These are phyloP conservation scores for Aureobasidium sp. DNA, from an alignment of 2,329 filamentous ascomycete genomes.

Conservation along the genomic window DNA sequence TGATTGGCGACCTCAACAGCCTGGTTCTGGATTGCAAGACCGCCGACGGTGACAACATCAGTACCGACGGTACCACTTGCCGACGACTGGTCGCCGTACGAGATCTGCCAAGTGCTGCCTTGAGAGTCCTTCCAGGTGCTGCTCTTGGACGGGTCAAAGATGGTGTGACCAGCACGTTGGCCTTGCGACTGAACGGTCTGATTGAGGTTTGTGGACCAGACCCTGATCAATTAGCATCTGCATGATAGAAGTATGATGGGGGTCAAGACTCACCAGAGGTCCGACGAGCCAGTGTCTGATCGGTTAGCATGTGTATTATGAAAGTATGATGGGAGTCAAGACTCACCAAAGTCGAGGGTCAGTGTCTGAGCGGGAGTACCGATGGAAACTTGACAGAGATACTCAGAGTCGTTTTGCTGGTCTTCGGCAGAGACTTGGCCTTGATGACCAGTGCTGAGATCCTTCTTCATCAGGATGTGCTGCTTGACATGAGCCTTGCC, in stretches of 20 bases:
- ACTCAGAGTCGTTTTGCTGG: conserved; percentile 59
- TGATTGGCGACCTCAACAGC: conserved; percentile 57
- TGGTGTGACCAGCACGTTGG: conserved; percentile 38
- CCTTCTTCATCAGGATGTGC: conserved; percentile 43
- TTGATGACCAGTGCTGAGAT: conserved; percentile 25
- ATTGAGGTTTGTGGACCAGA: conserved; percentile 26
- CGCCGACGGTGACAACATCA: conserved; percentile 56
- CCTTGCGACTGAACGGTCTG: conserved; percentile 24
- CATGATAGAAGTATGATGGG: no score
- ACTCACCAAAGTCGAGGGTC: conserved; percentile 54
- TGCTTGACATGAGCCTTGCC: conserved; percentile 41
- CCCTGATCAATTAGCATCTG: background rate
- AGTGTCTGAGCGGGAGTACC: conserved; percentile 57
- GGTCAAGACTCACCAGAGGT: conserved; percentile 47
- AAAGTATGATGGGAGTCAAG: no score
- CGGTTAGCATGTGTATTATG: background rate
- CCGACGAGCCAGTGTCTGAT: conserved; percentile 61
- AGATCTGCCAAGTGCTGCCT: conserved; percentile 56
- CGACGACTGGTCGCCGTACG: conserved; percentile 61
- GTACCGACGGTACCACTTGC: conserved; percentile 60
- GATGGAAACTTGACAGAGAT: conserved; percentile 57
- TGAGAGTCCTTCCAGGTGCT: conserved; percentile 48
- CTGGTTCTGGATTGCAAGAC: conserved; percentile 54
- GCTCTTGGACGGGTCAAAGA: conserved; percentile 57
- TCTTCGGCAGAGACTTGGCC: conserved; percentile 42